These are phyloP conservation scores for Mucor circinelloides DNA, from an alignment of 371 early-diverging fungal species.

Conservation along the genomic window DNA sequence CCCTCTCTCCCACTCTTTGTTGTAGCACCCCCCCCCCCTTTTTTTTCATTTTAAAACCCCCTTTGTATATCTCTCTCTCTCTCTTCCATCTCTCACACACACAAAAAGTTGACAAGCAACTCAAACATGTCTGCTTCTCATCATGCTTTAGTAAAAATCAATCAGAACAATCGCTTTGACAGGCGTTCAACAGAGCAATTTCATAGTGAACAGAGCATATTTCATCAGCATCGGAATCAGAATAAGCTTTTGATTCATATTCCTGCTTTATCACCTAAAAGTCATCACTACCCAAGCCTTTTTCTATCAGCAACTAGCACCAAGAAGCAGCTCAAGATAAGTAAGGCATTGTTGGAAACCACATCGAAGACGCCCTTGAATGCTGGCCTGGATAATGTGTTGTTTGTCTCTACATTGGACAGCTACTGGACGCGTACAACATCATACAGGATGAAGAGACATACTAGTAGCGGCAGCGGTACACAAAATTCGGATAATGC, in stretches of 20 bases:
- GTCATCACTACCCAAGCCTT: background rate
- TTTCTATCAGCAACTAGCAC: background rate
- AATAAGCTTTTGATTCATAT: background rate
- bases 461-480: background rate
- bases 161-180: background rate
- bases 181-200: background rate
- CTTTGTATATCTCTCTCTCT: background rate
- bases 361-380: conserved; percentile 16
- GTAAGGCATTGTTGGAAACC: background rate
- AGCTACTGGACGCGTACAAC: conserved; percentile 15
- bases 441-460: conserved; percentile 10
- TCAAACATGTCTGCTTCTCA: background rate
- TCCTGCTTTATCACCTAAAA: background rate
- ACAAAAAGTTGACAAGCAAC: background rate
- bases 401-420: conserved; percentile 19
- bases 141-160: background rate
- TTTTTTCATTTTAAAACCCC: background rate
- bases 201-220: background rate
- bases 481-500: background rate
- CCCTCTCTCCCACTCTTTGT: background rate
- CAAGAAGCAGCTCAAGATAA: background rate
- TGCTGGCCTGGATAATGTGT: conserved; percentile 11
- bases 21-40: background rate
- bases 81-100: background rate
- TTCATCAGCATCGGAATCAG: background rate